phyloP scores from a whole-genome alignment of 495 filamentous ascomycete species.

The Talaromyces wortmannii region DNA sequence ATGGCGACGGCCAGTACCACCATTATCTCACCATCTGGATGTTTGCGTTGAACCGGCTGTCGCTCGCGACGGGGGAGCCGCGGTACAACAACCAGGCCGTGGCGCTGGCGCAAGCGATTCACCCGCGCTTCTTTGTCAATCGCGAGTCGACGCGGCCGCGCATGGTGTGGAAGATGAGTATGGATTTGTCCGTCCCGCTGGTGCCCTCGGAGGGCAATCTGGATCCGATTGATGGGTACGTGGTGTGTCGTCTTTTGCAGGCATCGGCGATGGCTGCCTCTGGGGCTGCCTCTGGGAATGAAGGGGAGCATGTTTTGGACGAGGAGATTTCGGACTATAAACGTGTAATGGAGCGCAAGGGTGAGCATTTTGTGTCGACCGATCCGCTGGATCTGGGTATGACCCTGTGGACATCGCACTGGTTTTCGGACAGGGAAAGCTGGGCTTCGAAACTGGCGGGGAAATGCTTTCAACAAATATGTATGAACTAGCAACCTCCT shows the following conservation, averaged over 20 bases:
- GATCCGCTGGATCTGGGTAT: conserved; percentile 60
- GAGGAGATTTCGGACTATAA: conserved; percentile 53
- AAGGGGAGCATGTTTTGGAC: conserved; percentile 19
- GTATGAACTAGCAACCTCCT: conserved; percentile 10
- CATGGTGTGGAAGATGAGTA: conserved; percentile 61
- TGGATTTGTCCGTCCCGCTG: conserved; percentile 41
- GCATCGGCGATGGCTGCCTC: conserved; percentile 23
- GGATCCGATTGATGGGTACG: conserved; percentile 56
- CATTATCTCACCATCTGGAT: conserved; percentile 67
- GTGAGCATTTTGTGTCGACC: conserved; percentile 38
- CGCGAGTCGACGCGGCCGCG: conserved; percentile 21
- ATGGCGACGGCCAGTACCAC: conserved; percentile 61
- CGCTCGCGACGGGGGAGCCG: conserved; percentile 40
- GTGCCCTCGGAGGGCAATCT: conserved; percentile 53
- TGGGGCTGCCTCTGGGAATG: neutral
- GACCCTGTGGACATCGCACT: conserved; percentile 58
- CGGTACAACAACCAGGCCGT: conserved; percentile 49
- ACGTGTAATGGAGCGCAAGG: conserved; percentile 45
- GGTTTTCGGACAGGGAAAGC: conserved; percentile 40
- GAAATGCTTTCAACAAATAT: conserved; percentile 39
- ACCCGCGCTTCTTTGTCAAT: conserved; percentile 47
- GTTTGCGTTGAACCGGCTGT: conserved; percentile 59
- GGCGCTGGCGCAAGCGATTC: conserved; percentile 51
- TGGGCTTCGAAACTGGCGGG: conserved; percentile 44
- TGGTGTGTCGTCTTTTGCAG: conserved; percentile 49